A percentile compares a stretch with the other conserved stretches of the same genome.
Evolutionary conservation across 768 basidiomycete genomes (phyloP).

Genomic region (Heimioporus sp.): DNA sequence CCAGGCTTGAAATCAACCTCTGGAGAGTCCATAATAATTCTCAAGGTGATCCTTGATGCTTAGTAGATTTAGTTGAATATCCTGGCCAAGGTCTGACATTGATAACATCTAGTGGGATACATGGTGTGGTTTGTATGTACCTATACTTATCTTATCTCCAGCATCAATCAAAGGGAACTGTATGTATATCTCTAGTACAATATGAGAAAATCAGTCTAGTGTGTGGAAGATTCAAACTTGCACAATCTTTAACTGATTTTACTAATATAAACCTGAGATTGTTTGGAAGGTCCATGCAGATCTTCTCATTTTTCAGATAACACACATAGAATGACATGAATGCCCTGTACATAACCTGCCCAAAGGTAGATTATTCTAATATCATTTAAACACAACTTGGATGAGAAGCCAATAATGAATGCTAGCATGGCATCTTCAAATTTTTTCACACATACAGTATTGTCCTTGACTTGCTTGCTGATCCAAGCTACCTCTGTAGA

Average conservation of each 20-base stretch:
- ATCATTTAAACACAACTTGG: constrained; percentile 43
- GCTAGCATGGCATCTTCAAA: constrained; percentile 43
- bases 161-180: constrained; percentile 9
- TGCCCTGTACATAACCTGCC: constrained; percentile 26
- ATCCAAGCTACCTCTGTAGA: constrained; percentile 31
- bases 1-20: neutral
- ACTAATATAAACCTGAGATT: constrained; percentile 35
- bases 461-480: constrained; percentile 45
- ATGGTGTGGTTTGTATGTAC: constrained; percentile 28
- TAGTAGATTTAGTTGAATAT: constrained; percentile 35
- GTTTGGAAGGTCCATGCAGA: constrained; percentile 12
- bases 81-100: constrained; percentile 24
- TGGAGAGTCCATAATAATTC: neutral
- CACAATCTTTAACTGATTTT: constrained; percentile 37
- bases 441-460: constrained; percentile 43
- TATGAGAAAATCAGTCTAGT: constrained; percentile 15
- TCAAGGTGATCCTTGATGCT: constrained; percentile 29
- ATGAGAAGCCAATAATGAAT: constrained; percentile 47
- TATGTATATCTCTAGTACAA: constrained; percentile 6
- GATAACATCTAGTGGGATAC: constrained; percentile 31
- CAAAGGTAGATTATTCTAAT: constrained; percentile 15
- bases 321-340: constrained; percentile 33
- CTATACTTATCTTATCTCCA: constrained; percentile 37
- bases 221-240: constrained; percentile 31
- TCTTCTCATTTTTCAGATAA: constrained; percentile 6